These are phyloP conservation scores for Ceratobasidium sp. DNA, from an alignment of 1,284 basidiomycete genomes.

Conservation along the genomic window DNA sequence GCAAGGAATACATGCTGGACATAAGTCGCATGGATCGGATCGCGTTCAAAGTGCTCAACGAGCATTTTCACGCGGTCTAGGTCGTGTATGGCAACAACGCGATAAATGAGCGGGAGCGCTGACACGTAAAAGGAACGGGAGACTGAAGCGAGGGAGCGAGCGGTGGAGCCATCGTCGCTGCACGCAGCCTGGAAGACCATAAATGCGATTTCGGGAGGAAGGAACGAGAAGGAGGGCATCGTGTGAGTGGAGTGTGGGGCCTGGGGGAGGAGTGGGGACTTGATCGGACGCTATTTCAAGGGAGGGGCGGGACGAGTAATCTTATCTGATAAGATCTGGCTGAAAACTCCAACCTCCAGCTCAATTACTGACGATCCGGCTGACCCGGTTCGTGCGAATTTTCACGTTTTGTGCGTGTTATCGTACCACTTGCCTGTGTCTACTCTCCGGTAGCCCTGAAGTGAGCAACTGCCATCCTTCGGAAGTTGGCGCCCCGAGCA, in stretches of 20 bases:
- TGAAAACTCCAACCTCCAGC: neutral
- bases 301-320: neutral
- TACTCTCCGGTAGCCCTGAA: neutral
- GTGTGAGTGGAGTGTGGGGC: neutral
- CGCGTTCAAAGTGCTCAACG: conserved; percentile 8
- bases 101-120: conserved; percentile 26
- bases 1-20: conserved; percentile 33
- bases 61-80: neutral
- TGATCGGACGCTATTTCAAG: conserved; percentile 2
- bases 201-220: conserved; percentile 17
- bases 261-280: neutral
- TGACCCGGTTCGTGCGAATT: neutral
- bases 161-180: conserved; percentile 26
- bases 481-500: neutral
- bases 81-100: conserved; percentile 6
- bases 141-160: conserved; percentile 24
- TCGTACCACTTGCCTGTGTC: neutral
- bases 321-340: conserved; percentile 33
- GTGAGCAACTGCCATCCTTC: neutral
- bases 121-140: conserved; percentile 14
- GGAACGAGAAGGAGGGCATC: neutral
- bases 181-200: conserved; percentile 18
- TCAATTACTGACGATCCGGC: neutral
- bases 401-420: neutral
- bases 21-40: neutral